These are phyloP conservation scores for Arctostaphylos glauca DNA, from an alignment of 148 eudicot species.

Conservation along the genomic window DNA sequence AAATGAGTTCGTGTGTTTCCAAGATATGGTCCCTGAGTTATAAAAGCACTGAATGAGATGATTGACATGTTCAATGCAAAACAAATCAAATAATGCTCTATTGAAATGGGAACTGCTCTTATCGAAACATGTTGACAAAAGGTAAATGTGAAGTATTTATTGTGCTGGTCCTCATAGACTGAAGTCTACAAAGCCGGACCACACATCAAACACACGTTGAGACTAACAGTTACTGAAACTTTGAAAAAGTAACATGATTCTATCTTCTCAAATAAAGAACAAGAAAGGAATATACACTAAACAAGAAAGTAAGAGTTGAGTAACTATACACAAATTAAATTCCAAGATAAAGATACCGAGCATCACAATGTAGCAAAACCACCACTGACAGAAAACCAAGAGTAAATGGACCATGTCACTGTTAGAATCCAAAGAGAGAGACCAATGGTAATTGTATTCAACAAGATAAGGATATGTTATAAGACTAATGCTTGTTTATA, in stretches of 20 bases:
- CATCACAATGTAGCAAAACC: neutral
- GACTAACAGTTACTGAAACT: too few relatives aligned
- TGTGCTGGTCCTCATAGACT: neutral
- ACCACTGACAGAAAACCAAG: neutral
- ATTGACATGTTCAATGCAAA: neutral
- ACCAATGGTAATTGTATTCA: neutral
- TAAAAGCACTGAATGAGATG: neutral
- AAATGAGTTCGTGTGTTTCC: constrained; percentile 53
- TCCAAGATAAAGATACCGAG: neutral
- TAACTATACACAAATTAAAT: neutral
- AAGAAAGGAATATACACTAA: neutral
- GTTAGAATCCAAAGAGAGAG: neutral
- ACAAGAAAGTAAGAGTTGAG: neutral
- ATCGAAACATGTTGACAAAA: neutral
- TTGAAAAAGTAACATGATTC: neutral
- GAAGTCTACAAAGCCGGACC: neutral
- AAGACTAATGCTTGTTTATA: neutral
- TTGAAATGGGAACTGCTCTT: neutral
- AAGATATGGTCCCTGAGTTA: constrained; percentile 57
- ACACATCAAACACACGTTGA: neutral
- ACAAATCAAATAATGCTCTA: neutral
- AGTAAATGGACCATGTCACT: neutral
- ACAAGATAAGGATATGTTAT: neutral
- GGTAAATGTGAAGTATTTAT: neutral
- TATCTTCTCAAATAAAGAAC: neutral